These are phyloP conservation scores for Yamadazyma songkhlaensis DNA, from an alignment of 1,139 yeast species.

Conservation along the genomic window DNA sequence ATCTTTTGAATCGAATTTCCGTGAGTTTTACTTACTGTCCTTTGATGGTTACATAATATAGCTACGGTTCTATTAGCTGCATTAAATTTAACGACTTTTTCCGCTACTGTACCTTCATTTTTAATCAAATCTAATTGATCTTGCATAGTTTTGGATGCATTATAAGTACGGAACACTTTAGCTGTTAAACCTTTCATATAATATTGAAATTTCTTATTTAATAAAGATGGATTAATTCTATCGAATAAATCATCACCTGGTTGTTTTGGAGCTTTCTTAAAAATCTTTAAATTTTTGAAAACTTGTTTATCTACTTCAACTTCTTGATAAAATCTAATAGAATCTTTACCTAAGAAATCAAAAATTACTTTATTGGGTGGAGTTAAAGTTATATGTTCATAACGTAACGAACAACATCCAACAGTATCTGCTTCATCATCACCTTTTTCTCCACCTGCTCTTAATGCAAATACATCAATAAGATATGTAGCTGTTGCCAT, in stretches of 20 bases:
- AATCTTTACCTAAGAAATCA: conserved; percentile 95
- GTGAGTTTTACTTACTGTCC: conserved; percentile 84
- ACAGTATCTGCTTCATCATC: conserved; percentile 98
- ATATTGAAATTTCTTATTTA: conserved; percentile 83
- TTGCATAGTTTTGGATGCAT: conserved; percentile 96
- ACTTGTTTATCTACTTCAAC: conserved; percentile 89
- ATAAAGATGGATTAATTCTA: conserved; percentile 75
- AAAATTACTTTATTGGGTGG: conserved; percentile 89
- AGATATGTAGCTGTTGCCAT: conserved; percentile 92
- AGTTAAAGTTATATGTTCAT: conserved; percentile 79
- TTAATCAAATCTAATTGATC: conserved; percentile 82
- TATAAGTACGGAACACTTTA: conserved; percentile 95
- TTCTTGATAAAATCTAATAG: conserved; percentile 88
- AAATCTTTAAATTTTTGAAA: conserved; percentile 80
- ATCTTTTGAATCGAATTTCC: conserved; percentile 78
- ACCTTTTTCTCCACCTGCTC: conserved; percentile 98
- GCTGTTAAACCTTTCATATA: conserved; percentile 95
- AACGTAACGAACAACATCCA: conserved; percentile 93
- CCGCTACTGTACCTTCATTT: conserved; percentile 83
- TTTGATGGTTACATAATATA: conserved; percentile 94
- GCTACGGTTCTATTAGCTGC: conserved; percentile 97
- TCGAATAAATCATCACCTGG: conserved; percentile 94
- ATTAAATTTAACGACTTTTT: conserved; percentile 82
- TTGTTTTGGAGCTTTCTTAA: conserved; percentile 82
- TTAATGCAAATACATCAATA: conserved; percentile 89